A percentile compares a stretch with the other conserved stretches of the same genome.
Evolutionary conservation across 2,329 filamentous ascomycete species (phyloP).

Genomic region (Botrytis cinerea): DNA sequence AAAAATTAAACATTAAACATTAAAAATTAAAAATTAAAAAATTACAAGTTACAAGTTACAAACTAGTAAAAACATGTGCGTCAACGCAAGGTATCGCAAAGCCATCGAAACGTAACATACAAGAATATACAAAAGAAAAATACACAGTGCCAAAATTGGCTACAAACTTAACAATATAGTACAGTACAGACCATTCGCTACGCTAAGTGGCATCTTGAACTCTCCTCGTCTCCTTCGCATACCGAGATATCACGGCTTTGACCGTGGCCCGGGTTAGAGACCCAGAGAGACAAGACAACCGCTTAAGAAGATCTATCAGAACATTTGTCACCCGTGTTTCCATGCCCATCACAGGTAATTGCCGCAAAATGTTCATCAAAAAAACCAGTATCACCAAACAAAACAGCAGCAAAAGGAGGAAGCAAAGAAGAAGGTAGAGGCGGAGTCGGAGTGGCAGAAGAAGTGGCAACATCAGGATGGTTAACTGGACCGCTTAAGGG

Average conservation of each 20-base stretch:
- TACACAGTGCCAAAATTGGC: neutral
- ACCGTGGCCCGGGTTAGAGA: neutral
- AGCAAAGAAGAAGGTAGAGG: no score
- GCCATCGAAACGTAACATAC: neutral
- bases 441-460: no score
- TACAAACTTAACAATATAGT: neutral
- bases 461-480: neutral
- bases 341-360: no score
- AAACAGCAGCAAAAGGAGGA: neutral
- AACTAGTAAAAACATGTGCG: neutral
- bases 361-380: neutral
- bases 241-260: neutral
- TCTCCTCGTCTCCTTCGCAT: neutral
- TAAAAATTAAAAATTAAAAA: no score
- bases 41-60: neutral
- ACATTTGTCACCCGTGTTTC: no score
- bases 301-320: rapidly evolving
- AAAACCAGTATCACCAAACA: neutral
- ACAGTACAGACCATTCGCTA: neutral
- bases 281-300: neutral
- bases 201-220: neutral
- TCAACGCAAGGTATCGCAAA: neutral
- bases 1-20: neutral
- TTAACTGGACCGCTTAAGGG: neutral
- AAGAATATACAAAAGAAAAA: neutral